phyloP scores from a whole-genome alignment of 2,329 filamentous ascomycete genomes.

The Metarhizium anisopliae region DNA sequence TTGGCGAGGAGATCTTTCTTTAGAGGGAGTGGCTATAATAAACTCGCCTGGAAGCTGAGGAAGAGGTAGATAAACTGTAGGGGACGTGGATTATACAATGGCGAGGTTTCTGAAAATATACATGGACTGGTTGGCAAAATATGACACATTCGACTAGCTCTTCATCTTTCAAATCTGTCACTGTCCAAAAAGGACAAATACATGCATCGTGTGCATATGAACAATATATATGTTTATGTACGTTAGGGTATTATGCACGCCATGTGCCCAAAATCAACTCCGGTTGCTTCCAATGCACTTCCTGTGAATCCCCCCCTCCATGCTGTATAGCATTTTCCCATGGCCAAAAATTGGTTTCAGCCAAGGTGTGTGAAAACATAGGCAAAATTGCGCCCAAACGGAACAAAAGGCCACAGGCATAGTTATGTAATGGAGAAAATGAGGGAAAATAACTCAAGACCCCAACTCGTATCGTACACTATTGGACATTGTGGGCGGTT shows the following conservation, averaged over 20 bases:
- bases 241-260: background rate
- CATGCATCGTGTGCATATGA: background rate
- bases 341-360: background rate
- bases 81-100: too few species aligned
- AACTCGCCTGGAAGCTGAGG: too few species aligned
- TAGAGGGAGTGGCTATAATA: too few species aligned
- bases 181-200: background rate
- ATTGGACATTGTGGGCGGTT: background rate
- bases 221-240: background rate
- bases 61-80: too few species aligned
- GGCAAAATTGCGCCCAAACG: background rate
- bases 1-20: background rate
- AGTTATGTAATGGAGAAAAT: background rate
- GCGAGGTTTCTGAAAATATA: background rate
- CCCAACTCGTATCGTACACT: background rate
- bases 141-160: background rate
- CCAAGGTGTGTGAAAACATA: background rate
- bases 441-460: background rate
- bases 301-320: background rate
- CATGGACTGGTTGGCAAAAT: background rate
- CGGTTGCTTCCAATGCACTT: background rate
- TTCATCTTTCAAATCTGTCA: background rate
- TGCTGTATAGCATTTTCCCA: background rate
- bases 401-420: background rate
- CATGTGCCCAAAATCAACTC: background rate